Evolutionary conservation across 129 eudicot genomes (phyloP), one percentile per base, ranked within the genome.

Genomic region (Arctium minus): DNA sequence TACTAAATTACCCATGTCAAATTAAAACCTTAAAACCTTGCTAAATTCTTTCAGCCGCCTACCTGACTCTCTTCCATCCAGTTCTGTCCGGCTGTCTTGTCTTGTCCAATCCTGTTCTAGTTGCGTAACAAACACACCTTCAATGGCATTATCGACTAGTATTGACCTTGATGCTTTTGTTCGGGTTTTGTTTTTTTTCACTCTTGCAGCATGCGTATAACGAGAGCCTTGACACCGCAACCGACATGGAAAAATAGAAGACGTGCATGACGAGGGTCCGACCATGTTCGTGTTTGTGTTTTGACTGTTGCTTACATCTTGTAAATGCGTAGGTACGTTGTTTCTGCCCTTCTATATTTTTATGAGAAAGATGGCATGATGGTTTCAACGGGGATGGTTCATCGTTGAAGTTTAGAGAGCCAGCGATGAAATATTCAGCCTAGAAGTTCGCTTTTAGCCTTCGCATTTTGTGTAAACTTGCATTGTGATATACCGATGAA

Each of bases 151-250:
- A 31, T 67, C 33, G 38, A 82, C 81, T 32, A 18, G 48, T 48
- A 40, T 42, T n/a, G 50, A 75, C 31, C 17, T 75, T 32, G 7
- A 75, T 67, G 44, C 67, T 74, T 74, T 27, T 48, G 10, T 71
- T 39, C 6, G 15, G 40, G 35, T 84, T 48, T 39, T 39, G 5
- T 6, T 83, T 4, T 62, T 60, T 31, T 37, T 74, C 3, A 60
- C 53, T 46, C 69, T 31, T 89, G 90, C 92, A 93, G 98, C 84
- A 85, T 46, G 91, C 89, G 86, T 93, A 88, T 74, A 90, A 87
- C 84, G 98, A 84, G 81, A 87, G 88, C 84, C 73, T 37, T 75
- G 73, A 88, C 81, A 88, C 94, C 6, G 86, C 76, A 76, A 70
- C 79, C 17, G 90, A 90, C 87, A 89, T 90, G 94, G 89, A 86